These are phyloP conservation scores for Brassica incana DNA, from an alignment of 345 rosid genomes.

Conservation along the genomic window DNA sequence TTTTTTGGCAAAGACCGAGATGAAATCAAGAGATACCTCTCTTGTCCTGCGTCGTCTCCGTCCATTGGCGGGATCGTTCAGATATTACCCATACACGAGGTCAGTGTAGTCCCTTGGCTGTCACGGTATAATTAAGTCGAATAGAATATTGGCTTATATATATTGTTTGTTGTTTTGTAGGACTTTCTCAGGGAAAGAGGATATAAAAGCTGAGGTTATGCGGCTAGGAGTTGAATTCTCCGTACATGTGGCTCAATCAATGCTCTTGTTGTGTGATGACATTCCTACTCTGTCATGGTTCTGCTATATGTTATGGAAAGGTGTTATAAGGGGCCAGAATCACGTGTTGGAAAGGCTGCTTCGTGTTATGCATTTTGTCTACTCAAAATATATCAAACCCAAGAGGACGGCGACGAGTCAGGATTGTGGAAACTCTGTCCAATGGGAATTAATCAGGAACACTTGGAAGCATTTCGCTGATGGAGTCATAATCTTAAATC, in stretches of 20 bases:
- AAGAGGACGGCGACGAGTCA: neutral
- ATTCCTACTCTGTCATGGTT: too few species aligned
- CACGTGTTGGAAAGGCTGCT: too few species aligned
- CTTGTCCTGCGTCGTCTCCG: neutral
- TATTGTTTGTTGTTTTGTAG: neutral
- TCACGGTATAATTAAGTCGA: too few species aligned
- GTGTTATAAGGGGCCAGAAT: too few species aligned
- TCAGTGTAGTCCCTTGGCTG: neutral
- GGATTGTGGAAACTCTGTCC: neutral
- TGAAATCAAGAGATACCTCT: neutral
- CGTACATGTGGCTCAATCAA: too few species aligned
- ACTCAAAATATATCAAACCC: too few species aligned
- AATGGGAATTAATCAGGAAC: neutral
- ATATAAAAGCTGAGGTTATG: too few species aligned
- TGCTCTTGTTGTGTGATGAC: too few species aligned
- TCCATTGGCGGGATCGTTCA: neutral
- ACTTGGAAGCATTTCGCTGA: neutral
- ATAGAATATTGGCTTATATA: neutral
- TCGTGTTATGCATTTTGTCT: too few species aligned
- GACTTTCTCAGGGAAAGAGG: neutral
- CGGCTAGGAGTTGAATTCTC: too few species aligned
- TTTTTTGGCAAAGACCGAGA: neutral
- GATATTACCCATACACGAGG: neutral
- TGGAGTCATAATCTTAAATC: neutral
- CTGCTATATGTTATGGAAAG: too few species aligned